Percentiles rank a stretch among this genome's conserved stretches.
Evolutionary conservation across 2,329 filamentous ascomycete genomes (phyloP).

Genomic region (Macroventuria anomochaeta): DNA sequence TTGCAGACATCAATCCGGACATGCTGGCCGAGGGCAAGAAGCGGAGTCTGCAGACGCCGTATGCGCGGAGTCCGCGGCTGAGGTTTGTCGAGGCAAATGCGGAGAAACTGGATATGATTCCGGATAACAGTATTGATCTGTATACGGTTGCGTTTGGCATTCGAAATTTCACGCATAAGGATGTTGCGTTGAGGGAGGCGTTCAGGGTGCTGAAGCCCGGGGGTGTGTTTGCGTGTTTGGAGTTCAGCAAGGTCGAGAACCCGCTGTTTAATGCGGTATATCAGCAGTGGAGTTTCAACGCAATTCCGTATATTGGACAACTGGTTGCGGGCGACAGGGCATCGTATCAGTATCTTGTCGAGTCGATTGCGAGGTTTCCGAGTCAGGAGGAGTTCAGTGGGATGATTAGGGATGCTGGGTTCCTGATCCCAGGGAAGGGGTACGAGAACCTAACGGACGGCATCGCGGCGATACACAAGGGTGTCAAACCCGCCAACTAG

Average conservation of each 20-base stretch:
- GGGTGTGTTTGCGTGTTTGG: conserved; percentile 93
- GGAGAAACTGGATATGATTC: conserved; percentile 72
- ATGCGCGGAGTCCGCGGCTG: conserved; percentile 62
- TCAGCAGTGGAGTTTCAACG: conserved; percentile 93
- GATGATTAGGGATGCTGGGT: conserved; percentile 86
- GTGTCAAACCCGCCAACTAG: conserved; percentile 73
- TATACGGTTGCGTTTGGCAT: conserved; percentile 99
- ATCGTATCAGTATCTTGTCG: conserved; percentile 97
- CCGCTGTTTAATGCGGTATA: conserved; percentile 83
- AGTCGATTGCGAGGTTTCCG: conserved; percentile 95
- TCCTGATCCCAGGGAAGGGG: conserved; percentile 72
- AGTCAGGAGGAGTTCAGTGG: conserved; percentile 81
- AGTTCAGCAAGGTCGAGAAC: conserved; percentile 87
- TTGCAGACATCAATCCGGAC: conserved; percentile 93
- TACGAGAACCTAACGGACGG: conserved; percentile 93
- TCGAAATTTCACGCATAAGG: conserved; percentile 94
- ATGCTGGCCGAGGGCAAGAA: conserved; percentile 91
- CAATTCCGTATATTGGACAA: conserved; percentile 94
- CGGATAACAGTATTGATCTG: conserved; percentile 78
- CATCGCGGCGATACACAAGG: conserved; percentile 95
- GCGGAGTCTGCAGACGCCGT: conserved; percentile 70
- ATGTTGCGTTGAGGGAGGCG: conserved; percentile 80
- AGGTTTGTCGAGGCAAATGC: conserved; percentile 90
- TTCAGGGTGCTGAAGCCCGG: conserved; percentile 90
- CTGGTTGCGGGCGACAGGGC: conserved; percentile 91